Evolutionary conservation across 208 protist genomes (phyloP).

Genomic region (Crithidia bombi): DNA sequence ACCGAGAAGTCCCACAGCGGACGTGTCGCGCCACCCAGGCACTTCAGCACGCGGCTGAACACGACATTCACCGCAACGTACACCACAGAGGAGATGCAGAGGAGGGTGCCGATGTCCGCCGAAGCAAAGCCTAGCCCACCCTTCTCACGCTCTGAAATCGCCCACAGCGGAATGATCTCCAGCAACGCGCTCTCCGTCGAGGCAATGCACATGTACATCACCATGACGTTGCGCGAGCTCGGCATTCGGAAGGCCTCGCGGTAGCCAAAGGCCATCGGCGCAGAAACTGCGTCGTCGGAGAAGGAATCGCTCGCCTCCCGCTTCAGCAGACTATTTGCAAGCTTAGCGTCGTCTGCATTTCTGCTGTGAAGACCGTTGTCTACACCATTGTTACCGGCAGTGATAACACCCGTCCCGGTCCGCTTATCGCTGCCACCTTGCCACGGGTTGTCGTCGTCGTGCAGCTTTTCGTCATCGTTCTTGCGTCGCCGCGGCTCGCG

Average conservation of each 20-base stretch:
- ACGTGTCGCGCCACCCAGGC: conserved; percentile 26
- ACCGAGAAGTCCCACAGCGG: conserved; percentile 35
- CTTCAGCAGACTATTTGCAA: not conserved
- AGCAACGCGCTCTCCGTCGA: conserved; percentile 51
- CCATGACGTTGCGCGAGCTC: conserved; percentile 41
- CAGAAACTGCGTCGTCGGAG: not conserved
- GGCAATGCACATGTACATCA: conserved; percentile 71
- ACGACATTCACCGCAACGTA: conserved; percentile 51
- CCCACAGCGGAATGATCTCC: conserved; percentile 66
- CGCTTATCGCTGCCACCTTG: too few relatives aligned
- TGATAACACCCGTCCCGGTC: too few relatives aligned
- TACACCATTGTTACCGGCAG: too few relatives aligned
- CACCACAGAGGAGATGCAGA: conserved; percentile 54
- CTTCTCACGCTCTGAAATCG: conserved; percentile 46
- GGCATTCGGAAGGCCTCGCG: conserved; percentile 43
- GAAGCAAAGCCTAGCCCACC: conserved; percentile 51
- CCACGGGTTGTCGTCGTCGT: not conserved
- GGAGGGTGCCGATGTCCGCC: conserved; percentile 45
- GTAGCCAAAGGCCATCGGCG: conserved; percentile 50
- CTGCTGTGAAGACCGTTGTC: not conserved
- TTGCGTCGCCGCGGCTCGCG: conserved; percentile 4
- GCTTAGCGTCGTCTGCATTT: not conserved
- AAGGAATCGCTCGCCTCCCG: not conserved
- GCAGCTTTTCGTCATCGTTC: not conserved
- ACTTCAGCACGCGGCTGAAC: conserved; percentile 40